Percentiles rank a stretch among this genome's conserved stretches.
Conservation (phyloP, 768 basidiomycete genomes). For the Scleroderma citrinum region DNA sequence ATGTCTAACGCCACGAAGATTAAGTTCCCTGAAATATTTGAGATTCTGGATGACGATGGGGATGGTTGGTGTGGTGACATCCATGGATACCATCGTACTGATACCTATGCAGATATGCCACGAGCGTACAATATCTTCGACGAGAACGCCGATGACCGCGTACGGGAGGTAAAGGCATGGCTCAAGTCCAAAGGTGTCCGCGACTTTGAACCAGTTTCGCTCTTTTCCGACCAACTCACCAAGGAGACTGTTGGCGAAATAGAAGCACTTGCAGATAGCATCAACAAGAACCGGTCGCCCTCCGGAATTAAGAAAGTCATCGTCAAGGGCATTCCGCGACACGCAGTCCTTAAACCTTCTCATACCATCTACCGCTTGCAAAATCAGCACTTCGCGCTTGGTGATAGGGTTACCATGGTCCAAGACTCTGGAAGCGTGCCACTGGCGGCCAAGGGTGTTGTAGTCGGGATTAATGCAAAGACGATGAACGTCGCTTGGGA, state of each 20-base stretch:
- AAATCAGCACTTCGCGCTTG: slow-evolving; percentile 80
- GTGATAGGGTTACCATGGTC: slow-evolving; percentile 95
- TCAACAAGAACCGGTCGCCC: slow-evolving; percentile 54
- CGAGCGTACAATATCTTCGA: slow-evolving; percentile 54
- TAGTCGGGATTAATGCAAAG: slow-evolving; percentile 80
- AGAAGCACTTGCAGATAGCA: slow-evolving; percentile 66
- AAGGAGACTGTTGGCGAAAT: slow-evolving; percentile 84
- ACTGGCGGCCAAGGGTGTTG: slow-evolving; percentile 86
- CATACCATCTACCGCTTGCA: slow-evolving; percentile 88
- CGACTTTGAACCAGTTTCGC: slow-evolving; percentile 88
- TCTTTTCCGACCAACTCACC: slow-evolving; percentile 86
- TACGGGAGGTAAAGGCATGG: slow-evolving; percentile 82
- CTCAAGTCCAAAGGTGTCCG: slow-evolving; percentile 79
- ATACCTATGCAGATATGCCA: slow-evolving; percentile 57
- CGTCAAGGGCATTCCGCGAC: slow-evolving; percentile 90
- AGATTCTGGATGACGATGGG: slow-evolving; percentile 59
- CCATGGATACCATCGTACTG: background rate
- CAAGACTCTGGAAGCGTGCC: slow-evolving; percentile 93
- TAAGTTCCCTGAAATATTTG: slow-evolving; percentile 82
- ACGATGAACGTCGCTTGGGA: slow-evolving; percentile 97
- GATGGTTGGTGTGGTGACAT: slow-evolving; percentile 45
- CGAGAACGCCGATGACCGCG: slow-evolving; percentile 57
- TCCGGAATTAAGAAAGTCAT: slow-evolving; percentile 81
- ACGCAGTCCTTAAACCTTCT: slow-evolving; percentile 88
- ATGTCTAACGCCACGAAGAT: slow-evolving; percentile 32